Evolutionary conservation across 1,139 yeast genomes (phyloP).

Genomic region (Pichia sp.): DNA sequence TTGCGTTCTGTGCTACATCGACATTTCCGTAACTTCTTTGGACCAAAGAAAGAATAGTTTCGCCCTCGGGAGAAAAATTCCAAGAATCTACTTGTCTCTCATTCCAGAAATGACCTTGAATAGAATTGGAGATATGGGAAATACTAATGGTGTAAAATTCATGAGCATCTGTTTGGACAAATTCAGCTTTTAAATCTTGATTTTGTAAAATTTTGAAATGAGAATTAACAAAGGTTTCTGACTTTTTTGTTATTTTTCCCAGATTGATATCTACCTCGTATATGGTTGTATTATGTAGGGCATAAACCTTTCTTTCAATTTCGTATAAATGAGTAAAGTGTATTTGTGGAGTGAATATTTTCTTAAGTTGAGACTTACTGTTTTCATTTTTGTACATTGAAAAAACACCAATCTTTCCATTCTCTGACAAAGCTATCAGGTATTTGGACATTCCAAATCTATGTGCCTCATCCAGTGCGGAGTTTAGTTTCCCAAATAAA

Average conservation of each 20-base stretch:
- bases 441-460: slow-evolving; percentile 49
- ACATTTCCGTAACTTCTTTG: slow-evolving; percentile 41
- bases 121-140: slow-evolving; percentile 1
- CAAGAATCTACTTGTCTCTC: slow-evolving; percentile 19
- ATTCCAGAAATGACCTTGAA: slow-evolving; percentile 19
- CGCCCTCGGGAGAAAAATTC: slow-evolving; percentile 13
- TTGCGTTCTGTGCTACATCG: slow-evolving; percentile 62
- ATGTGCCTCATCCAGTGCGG: not conserved
- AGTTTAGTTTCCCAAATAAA: slow-evolving; percentile 20
- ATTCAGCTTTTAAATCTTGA: not conserved
- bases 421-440: slow-evolving; percentile 41
- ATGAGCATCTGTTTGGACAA: slow-evolving; percentile 15
- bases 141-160: slow-evolving; percentile 18
- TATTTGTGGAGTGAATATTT: slow-evolving; percentile 27
- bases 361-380: slow-evolving; percentile 4
- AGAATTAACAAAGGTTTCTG: slow-evolving; percentile 1
- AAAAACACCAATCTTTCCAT: slow-evolving; percentile 43
- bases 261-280: slow-evolving; percentile 21
- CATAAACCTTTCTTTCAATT: slow-evolving; percentile 21
- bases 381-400: slow-evolving; percentile 32
- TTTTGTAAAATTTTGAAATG: slow-evolving; percentile 10
- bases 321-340: slow-evolving; percentile 18
- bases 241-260: slow-evolving; percentile 14
- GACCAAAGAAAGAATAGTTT: slow-evolving; percentile 38
- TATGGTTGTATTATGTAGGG: slow-evolving; percentile 11